phyloP scores from a whole-genome alignment of 495 filamentous ascomycete species.

The Cetradonia linearis region DNA sequence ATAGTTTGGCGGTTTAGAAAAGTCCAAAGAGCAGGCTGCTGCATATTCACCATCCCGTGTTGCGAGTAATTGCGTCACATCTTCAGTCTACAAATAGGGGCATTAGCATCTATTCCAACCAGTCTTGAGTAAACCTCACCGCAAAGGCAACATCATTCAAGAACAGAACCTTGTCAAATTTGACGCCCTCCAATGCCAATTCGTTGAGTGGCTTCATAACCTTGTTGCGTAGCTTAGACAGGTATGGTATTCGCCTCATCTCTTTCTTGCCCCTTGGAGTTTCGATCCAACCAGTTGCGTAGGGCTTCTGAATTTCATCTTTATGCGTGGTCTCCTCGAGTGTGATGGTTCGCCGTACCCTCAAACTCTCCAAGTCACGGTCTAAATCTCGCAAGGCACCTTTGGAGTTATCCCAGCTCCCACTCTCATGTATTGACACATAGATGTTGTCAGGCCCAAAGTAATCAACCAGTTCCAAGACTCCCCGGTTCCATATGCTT shows the following conservation, averaged over 20 bases:
- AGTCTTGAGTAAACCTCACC: conserved; percentile 32
- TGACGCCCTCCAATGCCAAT: conserved; percentile 36
- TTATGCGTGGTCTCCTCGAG: conserved; percentile 45
- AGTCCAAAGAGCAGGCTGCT: conserved; percentile 75
- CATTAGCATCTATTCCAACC: conserved; percentile 3
- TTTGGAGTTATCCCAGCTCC: conserved; percentile 63
- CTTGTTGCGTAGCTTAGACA: conserved; percentile 53
- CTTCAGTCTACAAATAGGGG: conserved; percentile 39
- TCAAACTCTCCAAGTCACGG: conserved; percentile 38
- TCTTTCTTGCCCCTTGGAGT: conserved; percentile 42
- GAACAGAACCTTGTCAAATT: conserved; percentile 61
- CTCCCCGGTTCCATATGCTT: conserved; percentile 49
- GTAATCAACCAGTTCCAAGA: conserved; percentile 44
- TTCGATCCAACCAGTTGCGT: conserved; percentile 47
- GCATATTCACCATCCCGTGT: conserved; percentile 67
- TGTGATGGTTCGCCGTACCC: conserved; percentile 44
- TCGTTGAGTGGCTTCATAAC: conserved; percentile 39
- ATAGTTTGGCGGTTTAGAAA: conserved; percentile 53
- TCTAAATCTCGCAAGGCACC: conserved; percentile 52
- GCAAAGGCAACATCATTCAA: conserved; percentile 68
- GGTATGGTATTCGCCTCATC: conserved; percentile 58
- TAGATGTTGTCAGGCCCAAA: conserved; percentile 59
- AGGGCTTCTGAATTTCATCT: conserved; percentile 38
- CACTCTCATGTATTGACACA: conserved; percentile 60
- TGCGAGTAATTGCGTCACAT: conserved; percentile 57